These are phyloP conservation scores for Trichophyton benhamiae DNA, from an alignment of 2,329 filamentous ascomycete genomes.

Conservation along the genomic window DNA sequence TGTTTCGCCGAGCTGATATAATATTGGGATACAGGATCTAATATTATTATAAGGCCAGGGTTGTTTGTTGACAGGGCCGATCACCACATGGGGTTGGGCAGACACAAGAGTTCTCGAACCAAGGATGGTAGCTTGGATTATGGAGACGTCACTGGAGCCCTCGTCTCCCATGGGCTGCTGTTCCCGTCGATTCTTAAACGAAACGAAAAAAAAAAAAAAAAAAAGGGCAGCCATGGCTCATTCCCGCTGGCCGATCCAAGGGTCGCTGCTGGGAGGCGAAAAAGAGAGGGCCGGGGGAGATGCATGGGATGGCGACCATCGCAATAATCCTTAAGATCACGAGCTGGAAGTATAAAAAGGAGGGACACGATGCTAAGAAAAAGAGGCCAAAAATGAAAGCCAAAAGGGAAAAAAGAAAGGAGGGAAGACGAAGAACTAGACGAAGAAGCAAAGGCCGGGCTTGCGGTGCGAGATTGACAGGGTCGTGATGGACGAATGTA, in stretches of 20 bases:
- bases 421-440: too few species aligned
- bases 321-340: background rate
- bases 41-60: background rate
- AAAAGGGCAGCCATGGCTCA: background rate
- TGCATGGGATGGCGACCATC: background rate
- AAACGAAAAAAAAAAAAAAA: too few species aligned
- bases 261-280: background rate
- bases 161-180: background rate
- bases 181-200: too few species aligned
- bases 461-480: too few species aligned
- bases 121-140: background rate
- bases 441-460: too few species aligned
- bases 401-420: too few species aligned
- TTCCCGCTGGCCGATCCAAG: background rate
- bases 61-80: slow-evolving; percentile 1
- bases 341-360: background rate
- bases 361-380: too few species aligned
- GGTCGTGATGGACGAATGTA: background rate
- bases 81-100: background rate
- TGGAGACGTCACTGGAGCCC: background rate
- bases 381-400: background rate
- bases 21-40: background rate
- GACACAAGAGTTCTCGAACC: slow-evolving; percentile 1
- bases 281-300: background rate
- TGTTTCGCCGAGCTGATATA: background rate